These are phyloP conservation scores for Exophiala aquamarina DNA, from an alignment of 2,329 filamentous ascomycete genomes.

Conservation along the genomic window DNA sequence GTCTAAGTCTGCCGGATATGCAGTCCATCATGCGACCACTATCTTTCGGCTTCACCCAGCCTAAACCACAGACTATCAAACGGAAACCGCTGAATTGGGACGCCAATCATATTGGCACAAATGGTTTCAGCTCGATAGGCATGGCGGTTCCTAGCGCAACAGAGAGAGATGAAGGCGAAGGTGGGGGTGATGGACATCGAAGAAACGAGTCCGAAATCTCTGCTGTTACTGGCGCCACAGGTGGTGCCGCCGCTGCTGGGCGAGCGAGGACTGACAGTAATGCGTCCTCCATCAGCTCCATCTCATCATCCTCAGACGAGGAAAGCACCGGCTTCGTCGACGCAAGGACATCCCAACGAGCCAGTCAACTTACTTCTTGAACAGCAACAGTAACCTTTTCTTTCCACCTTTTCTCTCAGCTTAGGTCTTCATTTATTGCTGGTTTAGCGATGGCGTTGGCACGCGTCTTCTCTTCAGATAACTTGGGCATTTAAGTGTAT, in stretches of 20 bases:
- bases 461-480: too few relatives aligned
- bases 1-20: slow-evolving; percentile 7
- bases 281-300: not conserved
- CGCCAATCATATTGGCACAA: not conserved
- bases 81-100: slow-evolving; percentile 20
- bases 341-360: not conserved
- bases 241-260: not conserved
- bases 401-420: too few relatives aligned
- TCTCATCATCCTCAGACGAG: not conserved
- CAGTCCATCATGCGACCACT: slow-evolving; percentile 16
- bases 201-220: not conserved
- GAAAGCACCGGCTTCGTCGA: not conserved
- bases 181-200: not conserved
- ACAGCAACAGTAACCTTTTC: too few relatives aligned
- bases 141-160: slow-evolving; percentile 16
- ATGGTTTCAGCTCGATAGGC: slow-evolving; percentile 15
- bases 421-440: too few relatives aligned
- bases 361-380: not conserved
- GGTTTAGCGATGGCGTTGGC: too few relatives aligned
- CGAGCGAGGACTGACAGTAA: not conserved
- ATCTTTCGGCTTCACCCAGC: slow-evolving; percentile 19
- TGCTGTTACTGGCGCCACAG: not conserved
- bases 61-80: slow-evolving; percentile 8
- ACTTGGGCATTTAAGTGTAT: too few relatives aligned
- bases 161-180: not conserved